Evolutionary conservation across 1,139 yeast genomes (phyloP).

Genomic region (Lodderomyces metapsilosis): DNA sequence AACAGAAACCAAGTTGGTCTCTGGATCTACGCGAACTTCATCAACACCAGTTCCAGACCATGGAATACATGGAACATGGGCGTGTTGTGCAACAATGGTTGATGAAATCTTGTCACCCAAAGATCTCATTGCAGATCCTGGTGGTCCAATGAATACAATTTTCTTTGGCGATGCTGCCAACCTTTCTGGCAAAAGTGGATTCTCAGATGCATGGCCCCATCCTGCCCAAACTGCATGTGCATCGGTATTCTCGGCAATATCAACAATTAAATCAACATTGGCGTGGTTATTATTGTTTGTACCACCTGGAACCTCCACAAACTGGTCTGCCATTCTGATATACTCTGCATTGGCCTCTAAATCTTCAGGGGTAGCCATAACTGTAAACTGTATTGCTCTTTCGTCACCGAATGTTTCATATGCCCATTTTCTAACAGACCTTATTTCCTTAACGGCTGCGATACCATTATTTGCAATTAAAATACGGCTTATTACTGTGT

Average conservation of each 20-base stretch:
- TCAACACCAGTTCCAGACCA: constrained; percentile 99
- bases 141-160: constrained; percentile 94
- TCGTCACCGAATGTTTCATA: constrained; percentile 97
- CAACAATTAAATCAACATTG: constrained; percentile 94
- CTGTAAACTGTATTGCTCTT: constrained; percentile 88
- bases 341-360: constrained; percentile 95
- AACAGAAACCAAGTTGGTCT: constrained; percentile 82
- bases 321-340: constrained; percentile 98
- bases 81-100: constrained; percentile 98
- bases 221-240: constrained; percentile 99
- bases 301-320: constrained; percentile 98
- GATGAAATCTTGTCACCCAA: constrained; percentile 96
- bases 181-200: constrained; percentile 89
- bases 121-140: constrained; percentile 99
- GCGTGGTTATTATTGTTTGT: constrained; percentile 98
- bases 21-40: constrained; percentile 64
- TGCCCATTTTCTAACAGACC: constrained; percentile 98
- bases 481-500: constrained; percentile 85
- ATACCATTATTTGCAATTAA: constrained; percentile 98
- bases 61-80: constrained; percentile 96
- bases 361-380: constrained; percentile 99
- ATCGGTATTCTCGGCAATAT: constrained; percentile 91
- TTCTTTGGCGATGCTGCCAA: constrained; percentile 87
- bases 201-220: constrained; percentile 99
- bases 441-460: constrained; percentile 97